Evolutionary conservation across 202 grass and related monocot species (phyloP).

Genomic region (Hordeum pubiflorum): DNA sequence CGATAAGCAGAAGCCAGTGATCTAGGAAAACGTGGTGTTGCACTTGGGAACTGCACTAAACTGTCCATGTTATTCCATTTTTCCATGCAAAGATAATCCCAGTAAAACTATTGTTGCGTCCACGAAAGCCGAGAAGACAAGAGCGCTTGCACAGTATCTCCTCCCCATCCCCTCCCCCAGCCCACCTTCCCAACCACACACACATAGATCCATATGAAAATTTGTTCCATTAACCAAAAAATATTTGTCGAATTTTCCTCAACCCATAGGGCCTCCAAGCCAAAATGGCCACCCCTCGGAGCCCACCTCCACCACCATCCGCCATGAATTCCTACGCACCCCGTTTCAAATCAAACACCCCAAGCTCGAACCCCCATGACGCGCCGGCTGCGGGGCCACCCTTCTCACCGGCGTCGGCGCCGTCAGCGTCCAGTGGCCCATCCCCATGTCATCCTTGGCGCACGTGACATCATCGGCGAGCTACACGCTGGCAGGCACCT

Average conservation of each 20-base stretch:
- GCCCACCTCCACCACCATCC: not conserved
- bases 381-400: not conserved
- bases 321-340: not conserved
- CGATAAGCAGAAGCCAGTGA: too few relatives aligned
- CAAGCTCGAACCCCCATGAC: not conserved
- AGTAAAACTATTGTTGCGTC: too few relatives aligned
- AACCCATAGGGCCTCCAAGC: slow-evolving; percentile 8
- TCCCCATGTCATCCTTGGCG: not conserved
- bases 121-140: too few relatives aligned
- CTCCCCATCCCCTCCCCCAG: too few relatives aligned
- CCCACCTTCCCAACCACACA: too few relatives aligned
- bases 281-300: slow-evolving; percentile 14
- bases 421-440: not conserved
- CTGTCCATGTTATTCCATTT: too few relatives aligned
- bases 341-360: slow-evolving; percentile 20
- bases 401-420: not conserved
- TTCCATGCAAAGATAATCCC: too few relatives aligned
- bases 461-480: not conserved
- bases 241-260: not conserved
- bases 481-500: slow-evolving; percentile 14
- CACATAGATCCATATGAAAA: not conserved
- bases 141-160: too few relatives aligned
- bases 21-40: too few relatives aligned
- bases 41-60: too few relatives aligned
- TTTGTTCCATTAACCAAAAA: not conserved